Percentiles rank a stretch among this genome's conserved stretches.
phyloP scores from a whole-genome alignment of 768 basidiomycete species.

The Lyophyllum atratum region DNA sequence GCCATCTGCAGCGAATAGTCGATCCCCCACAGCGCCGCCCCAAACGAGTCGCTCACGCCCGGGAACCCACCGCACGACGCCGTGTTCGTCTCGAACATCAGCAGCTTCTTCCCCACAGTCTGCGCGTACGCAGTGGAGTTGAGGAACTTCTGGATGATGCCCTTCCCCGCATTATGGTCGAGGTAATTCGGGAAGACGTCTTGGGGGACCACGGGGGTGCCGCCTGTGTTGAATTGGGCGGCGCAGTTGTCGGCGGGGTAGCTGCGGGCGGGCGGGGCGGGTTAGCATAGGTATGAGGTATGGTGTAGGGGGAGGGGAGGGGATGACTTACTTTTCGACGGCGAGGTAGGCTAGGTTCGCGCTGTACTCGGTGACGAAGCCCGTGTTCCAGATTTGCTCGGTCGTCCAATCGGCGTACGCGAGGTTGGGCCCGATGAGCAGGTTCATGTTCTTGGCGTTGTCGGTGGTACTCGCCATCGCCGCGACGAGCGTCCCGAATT shows the following conservation, averaged over 20 bases:
- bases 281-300: constrained; percentile 20
- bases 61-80: constrained; percentile 71
- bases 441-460: constrained; percentile 34
- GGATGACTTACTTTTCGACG: constrained; percentile 57
- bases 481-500: constrained; percentile 50
- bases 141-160: constrained; percentile 53
- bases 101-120: constrained; percentile 41
- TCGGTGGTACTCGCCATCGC: constrained; percentile 44
- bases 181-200: constrained; percentile 57
- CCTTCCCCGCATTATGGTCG: constrained; percentile 55
- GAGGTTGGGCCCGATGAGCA: constrained; percentile 62
- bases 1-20: constrained; percentile 66
- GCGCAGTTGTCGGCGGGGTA: constrained; percentile 66
- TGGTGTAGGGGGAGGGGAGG: constrained; percentile 15
- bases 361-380: constrained; percentile 46
- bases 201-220: constrained; percentile 39
- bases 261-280: constrained; percentile 59
- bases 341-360: constrained; percentile 43
- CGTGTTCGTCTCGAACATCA: constrained; percentile 76
- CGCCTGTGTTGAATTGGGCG: constrained; percentile 41
- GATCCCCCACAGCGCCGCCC: constrained; percentile 63
- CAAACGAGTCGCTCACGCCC: constrained; percentile 64
- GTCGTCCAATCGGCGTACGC: constrained; percentile 54
- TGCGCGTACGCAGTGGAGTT: constrained; percentile 48
- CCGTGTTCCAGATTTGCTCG: constrained; percentile 55